Evolutionary conservation across 148 eudicot species (phyloP).

Genomic region (Cornus kousa): DNA sequence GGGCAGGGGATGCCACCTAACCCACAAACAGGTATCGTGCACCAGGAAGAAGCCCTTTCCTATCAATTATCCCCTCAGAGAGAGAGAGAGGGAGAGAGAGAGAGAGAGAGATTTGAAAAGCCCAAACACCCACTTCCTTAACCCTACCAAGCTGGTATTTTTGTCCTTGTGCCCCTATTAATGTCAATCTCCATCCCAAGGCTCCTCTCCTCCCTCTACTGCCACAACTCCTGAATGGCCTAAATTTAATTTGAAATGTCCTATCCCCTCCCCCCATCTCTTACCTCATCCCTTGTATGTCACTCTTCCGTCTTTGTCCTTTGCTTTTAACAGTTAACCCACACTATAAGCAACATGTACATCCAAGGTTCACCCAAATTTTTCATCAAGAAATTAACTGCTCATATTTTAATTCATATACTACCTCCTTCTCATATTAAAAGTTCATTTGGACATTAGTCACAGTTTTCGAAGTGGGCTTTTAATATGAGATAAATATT

Average conservation of each 20-base stretch:
- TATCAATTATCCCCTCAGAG: conserved; percentile 21
- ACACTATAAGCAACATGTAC: no score
- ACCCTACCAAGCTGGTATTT: conserved; percentile 30
- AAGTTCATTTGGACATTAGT: no score
- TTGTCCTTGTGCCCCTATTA: conserved; percentile 36
- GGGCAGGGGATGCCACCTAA: conserved; percentile 80
- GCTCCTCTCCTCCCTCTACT: neutral
- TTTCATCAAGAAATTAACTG: no score
- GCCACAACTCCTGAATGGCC: neutral
- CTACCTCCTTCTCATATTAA: no score
- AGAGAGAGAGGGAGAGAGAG: conserved; percentile 7
- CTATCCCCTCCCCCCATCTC: conserved; percentile 2
- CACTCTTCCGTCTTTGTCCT: no score
- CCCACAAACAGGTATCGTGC: conserved; percentile 87
- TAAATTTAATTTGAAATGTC: neutral
- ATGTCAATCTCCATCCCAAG: conserved; percentile 14
- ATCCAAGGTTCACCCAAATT: no score
- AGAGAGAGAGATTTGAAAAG: conserved; percentile 4
- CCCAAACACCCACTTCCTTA: conserved; percentile 11
- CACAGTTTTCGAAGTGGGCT: no score
- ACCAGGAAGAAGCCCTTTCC: conserved; percentile 30
- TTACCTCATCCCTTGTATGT: neutral
- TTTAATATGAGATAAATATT: no score
- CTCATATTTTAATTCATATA: no score
- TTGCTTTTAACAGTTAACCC: no score